A percentile compares a stretch with the other conserved stretches of the same genome.
phyloP scores from a whole-genome alignment of 441 rosid species.

The Raphanus hybrid region DNA sequence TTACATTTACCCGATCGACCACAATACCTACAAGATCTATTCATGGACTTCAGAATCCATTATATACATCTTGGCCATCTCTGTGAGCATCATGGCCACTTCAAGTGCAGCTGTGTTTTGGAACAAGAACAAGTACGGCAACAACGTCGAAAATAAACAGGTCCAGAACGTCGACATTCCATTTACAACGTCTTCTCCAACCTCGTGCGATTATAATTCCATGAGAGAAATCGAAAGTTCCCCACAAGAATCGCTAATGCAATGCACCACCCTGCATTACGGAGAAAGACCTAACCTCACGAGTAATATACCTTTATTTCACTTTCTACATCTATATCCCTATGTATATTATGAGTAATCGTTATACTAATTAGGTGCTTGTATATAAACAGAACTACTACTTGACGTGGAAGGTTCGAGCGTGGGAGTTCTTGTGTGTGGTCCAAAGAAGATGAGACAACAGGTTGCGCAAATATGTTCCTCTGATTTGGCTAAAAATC shows the following conservation, averaged over 20 bases:
- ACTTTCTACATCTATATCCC: not conserved
- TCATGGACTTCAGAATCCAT: slow-evolving; percentile 42
- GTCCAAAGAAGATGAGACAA: slow-evolving; percentile 61
- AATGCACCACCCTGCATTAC: slow-evolving; percentile 49
- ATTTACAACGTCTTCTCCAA: slow-evolving; percentile 41
- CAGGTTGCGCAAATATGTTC: slow-evolving; percentile 60
- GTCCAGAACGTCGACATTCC: slow-evolving; percentile 46
- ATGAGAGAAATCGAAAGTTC: slow-evolving; percentile 55
- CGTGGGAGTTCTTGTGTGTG: slow-evolving; percentile 62
- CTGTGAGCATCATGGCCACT: slow-evolving; percentile 47
- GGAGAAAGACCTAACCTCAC: slow-evolving; percentile 62
- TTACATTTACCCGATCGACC: slow-evolving; percentile 56
- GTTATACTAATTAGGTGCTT: slow-evolving; percentile 2
- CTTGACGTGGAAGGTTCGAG: slow-evolving; percentile 51
- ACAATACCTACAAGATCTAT: slow-evolving; percentile 41
- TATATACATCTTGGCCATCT: slow-evolving; percentile 48
- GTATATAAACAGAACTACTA: slow-evolving; percentile 45
- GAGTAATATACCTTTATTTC: slow-evolving; percentile 45
- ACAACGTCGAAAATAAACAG: slow-evolving; percentile 38
- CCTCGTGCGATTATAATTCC: slow-evolving; percentile 38
- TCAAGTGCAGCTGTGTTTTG: slow-evolving; percentile 51
- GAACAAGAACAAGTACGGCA: slow-evolving; percentile 47
- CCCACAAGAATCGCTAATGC: slow-evolving; percentile 49
- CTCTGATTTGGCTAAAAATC: slow-evolving; percentile 50
- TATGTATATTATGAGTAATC: not conserved